Conservation (phyloP, 225 moss, liverwort and hornwort species). For the Polytrichum commune region DNA sequence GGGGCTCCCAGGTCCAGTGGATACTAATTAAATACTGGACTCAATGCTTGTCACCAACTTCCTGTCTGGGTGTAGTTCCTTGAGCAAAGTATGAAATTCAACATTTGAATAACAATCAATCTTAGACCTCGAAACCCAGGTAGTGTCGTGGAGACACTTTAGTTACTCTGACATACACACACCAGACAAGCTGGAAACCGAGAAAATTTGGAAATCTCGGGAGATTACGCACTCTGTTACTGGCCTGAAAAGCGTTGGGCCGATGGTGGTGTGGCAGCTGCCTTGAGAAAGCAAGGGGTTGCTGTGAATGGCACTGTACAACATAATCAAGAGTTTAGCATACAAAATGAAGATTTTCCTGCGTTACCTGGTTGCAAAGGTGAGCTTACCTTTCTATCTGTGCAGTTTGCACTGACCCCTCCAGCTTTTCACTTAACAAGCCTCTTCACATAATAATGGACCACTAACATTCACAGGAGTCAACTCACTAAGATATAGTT, state of each 20-base stretch:
- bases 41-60: neutral
- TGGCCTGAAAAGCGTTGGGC: slow-evolving; percentile 11
- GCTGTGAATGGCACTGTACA: slow-evolving; percentile 94
- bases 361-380: slow-evolving; percentile 98
- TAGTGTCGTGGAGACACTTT: slow-evolving; percentile 18
- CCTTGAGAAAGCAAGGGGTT: slow-evolving; percentile 97
- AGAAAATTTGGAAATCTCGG: slow-evolving; percentile 10
- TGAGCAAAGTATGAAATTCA: slow-evolving; percentile 10
- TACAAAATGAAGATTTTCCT: slow-evolving; percentile 99
- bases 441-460: neutral
- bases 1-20: slow-evolving; percentile 26
- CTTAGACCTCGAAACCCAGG: slow-evolving; percentile 15
- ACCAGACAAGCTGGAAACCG: slow-evolving; percentile 14
- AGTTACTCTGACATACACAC: slow-evolving; percentile 18
- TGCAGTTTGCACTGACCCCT: slow-evolving; percentile 15
- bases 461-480: too few species aligned
- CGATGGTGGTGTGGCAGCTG: slow-evolving; percentile 53
- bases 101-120: slow-evolving; percentile 11
- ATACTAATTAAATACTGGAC: too few species aligned
- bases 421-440: neutral
- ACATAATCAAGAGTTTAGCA: slow-evolving; percentile 99
- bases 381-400: slow-evolving; percentile 52
- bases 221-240: slow-evolving; percentile 24
- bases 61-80: neutral
- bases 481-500: neutral